Evolutionary conservation across 2,329 filamentous ascomycete genomes (phyloP).

Genomic region (Beauveria sp.): DNA sequence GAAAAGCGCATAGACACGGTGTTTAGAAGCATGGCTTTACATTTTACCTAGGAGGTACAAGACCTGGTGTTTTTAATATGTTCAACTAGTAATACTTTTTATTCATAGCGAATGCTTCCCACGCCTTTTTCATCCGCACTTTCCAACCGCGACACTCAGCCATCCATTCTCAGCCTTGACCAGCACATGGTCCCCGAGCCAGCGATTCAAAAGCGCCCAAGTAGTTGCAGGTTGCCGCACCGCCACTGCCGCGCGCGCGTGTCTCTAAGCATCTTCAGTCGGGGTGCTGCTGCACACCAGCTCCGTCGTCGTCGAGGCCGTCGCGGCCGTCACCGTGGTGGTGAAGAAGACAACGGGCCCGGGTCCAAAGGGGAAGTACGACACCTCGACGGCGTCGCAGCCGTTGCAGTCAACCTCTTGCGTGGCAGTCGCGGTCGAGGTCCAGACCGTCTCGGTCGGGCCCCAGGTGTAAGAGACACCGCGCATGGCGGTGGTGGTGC

Average conservation of each 20-base stretch:
- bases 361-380: constrained; percentile 11
- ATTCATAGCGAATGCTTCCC: not conserved
- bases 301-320: constrained; percentile 11
- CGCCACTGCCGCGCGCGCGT: not conserved
- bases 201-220: too few species aligned
- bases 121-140: too few species aligned
- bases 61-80: not conserved
- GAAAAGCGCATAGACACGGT: not conserved
- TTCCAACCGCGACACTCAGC: too few species aligned
- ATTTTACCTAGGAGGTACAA: not conserved
- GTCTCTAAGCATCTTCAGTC: not conserved
- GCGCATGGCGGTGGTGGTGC: constrained; percentile 11
- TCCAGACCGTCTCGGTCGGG: constrained; percentile 19
- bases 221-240: too few species aligned
- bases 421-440: constrained; percentile 18
- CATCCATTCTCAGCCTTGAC: too few species aligned
- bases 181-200: too few species aligned
- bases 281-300: constrained; percentile 11
- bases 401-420: constrained; percentile 18
- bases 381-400: constrained; percentile 15
- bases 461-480: constrained; percentile 13
- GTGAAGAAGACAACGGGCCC: constrained; percentile 17
- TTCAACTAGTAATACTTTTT: not conserved
- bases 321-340: constrained; percentile 16
- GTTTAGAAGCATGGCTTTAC: not conserved